A percentile compares a stretch with the other conserved stretches of the same genome.
Evolutionary conservation across 768 basidiomycete genomes (phyloP).

Genomic region (Naematelia encephala): DNA sequence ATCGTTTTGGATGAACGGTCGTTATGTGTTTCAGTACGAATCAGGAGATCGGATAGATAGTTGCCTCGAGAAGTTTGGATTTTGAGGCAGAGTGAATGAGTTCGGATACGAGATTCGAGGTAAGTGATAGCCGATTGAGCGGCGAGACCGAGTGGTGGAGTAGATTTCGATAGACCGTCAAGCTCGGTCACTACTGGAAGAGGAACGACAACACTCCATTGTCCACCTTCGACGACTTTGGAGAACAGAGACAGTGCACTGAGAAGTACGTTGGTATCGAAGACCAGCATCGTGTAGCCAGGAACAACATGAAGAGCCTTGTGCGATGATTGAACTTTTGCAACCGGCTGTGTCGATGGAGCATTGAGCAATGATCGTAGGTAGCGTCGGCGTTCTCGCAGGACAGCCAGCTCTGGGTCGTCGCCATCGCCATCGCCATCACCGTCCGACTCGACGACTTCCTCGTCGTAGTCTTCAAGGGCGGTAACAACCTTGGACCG

Average conservation of each 20-base stretch:
- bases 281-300: slow-evolving; percentile 84
- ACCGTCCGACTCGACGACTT: slow-evolving; percentile 28
- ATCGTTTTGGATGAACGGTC: slow-evolving; percentile 65
- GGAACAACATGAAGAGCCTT: slow-evolving; percentile 58
- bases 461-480: slow-evolving; percentile 21
- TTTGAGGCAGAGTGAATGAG: slow-evolving; percentile 75
- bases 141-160: slow-evolving; percentile 65
- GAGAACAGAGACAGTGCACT: slow-evolving; percentile 72
- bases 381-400: slow-evolving; percentile 57
- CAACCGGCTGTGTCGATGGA: slow-evolving; percentile 46
- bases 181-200: slow-evolving; percentile 96
- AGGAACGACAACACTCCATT: slow-evolving; percentile 87
- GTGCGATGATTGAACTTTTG: slow-evolving; percentile 5
- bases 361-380: slow-evolving; percentile 65
- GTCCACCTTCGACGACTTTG: slow-evolving; percentile 70
- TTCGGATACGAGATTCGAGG: slow-evolving; percentile 69
- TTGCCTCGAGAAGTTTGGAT: slow-evolving; percentile 94
- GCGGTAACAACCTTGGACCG: slow-evolving; percentile 64
- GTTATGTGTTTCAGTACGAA: slow-evolving; percentile 63
- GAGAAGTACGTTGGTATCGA: slow-evolving; percentile 93
- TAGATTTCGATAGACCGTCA: slow-evolving; percentile 73
- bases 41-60: slow-evolving; percentile 74
- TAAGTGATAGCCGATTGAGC: slow-evolving; percentile 72
- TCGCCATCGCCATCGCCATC: slow-evolving; percentile 8
- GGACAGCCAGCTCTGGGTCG: slow-evolving; percentile 19